Percentiles rank a stretch among this genome's conserved stretches.
phyloP scores from a whole-genome alignment of 2,329 filamentous ascomycete genomes.

The Sclerotinia trifoliorum region DNA sequence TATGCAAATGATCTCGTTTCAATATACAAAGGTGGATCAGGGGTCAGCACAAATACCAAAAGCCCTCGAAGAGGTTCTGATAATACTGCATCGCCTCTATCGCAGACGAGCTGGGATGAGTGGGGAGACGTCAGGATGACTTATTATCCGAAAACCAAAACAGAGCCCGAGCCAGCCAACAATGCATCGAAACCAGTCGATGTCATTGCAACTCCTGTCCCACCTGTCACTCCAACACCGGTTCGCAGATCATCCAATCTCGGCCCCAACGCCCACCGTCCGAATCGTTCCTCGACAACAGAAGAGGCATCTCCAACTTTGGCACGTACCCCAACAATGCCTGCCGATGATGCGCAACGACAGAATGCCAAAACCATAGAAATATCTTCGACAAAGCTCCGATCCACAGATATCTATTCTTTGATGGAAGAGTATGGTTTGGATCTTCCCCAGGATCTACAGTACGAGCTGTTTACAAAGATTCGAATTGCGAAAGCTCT shows the following conservation, averaged over 20 bases:
- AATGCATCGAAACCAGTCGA: slow-evolving; percentile 34
- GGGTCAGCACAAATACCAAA: slow-evolving; percentile 39
- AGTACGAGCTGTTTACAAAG: slow-evolving; percentile 83
- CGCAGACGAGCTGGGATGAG: slow-evolving; percentile 61
- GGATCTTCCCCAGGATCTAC: slow-evolving; percentile 68
- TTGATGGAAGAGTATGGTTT: slow-evolving; percentile 55
- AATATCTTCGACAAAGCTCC: slow-evolving; percentile 56
- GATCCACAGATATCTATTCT: slow-evolving; percentile 54
- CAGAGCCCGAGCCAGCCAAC: slow-evolving; percentile 37
- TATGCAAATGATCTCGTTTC: slow-evolving; percentile 83
- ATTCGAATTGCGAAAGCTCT: slow-evolving; percentile 82
- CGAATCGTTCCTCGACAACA: slow-evolving; percentile 39
- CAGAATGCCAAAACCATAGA: slow-evolving; percentile 38
- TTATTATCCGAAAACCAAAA: slow-evolving; percentile 60
- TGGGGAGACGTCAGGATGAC: slow-evolving; percentile 79
- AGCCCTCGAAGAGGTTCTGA: slow-evolving; percentile 36
- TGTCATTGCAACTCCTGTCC: slow-evolving; percentile 32
- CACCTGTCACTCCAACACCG: slow-evolving; percentile 40
- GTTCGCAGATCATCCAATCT: slow-evolving; percentile 40
- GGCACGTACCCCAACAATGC: slow-evolving; percentile 29
- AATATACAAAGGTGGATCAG: slow-evolving; percentile 60
- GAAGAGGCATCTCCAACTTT: slow-evolving; percentile 39
- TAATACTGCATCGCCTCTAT: slow-evolving; percentile 24
- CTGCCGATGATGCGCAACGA: slow-evolving; percentile 33
- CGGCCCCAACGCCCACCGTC: slow-evolving; percentile 37